Evolutionary conservation across 2,329 filamentous ascomycete species (phyloP).

Genomic region (Botrytis fabae): DNA sequence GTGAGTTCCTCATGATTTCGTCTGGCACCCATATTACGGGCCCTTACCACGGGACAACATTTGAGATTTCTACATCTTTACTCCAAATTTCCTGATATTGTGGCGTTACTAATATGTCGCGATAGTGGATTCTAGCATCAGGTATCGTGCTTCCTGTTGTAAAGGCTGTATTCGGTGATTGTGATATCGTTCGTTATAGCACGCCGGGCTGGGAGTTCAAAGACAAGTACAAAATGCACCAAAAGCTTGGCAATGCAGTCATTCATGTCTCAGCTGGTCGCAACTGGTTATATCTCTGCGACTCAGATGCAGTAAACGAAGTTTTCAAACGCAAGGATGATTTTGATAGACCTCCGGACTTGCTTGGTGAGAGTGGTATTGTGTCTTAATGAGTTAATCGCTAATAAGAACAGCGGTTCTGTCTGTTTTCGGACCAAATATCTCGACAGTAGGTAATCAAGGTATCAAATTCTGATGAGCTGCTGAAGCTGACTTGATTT

Average conservation of each 20-base stretch:
- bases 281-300: slow-evolving; percentile 17
- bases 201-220: slow-evolving; percentile 12
- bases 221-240: slow-evolving; percentile 10
- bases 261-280: slow-evolving; percentile 13
- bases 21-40: background rate
- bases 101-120: background rate
- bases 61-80: background rate
- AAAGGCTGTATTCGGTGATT: slow-evolving; percentile 4
- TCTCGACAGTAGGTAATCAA: background rate
- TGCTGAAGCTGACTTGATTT: background rate
- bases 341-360: slow-evolving; percentile 16
- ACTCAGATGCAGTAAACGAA: slow-evolving; percentile 4
- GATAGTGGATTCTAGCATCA: slow-evolving; percentile 14
- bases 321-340: slow-evolving; percentile 14
- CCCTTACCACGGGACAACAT: background rate
- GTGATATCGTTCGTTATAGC: slow-evolving; percentile 9
- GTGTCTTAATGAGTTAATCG: too few relatives aligned
- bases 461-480: background rate
- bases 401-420: background rate
- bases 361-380: background rate
- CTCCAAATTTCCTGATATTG: background rate
- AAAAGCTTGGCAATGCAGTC: slow-evolving; percentile 12
- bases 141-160: slow-evolving; percentile 4
- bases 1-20: background rate
- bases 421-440: slow-evolving; percentile 8